phyloP scores from a whole-genome alignment of 805 yeast species.

The Saccharomycopsis fermentans region DNA sequence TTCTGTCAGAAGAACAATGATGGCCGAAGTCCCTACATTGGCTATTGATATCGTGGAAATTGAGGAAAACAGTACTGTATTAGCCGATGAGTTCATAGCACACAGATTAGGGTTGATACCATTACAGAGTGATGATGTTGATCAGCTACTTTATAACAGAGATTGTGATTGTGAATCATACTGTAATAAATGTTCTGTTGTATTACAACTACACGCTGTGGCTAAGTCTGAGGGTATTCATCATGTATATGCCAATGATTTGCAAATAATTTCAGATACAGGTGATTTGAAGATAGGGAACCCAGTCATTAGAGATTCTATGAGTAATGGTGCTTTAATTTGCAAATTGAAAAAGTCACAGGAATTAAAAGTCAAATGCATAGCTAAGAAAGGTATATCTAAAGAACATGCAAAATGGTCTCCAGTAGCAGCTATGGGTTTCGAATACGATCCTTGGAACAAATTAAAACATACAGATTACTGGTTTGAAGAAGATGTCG shows the following conservation, averaged over 20 bases:
- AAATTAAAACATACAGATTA: slow-evolving; percentile 90
- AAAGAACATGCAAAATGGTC: slow-evolving; percentile 99
- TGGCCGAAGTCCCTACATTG: slow-evolving; percentile 93
- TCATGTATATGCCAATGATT: slow-evolving; percentile 82
- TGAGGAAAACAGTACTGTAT: slow-evolving; percentile 82
- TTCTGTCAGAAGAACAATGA: slow-evolving; percentile 81
- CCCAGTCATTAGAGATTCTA: slow-evolving; percentile 76
- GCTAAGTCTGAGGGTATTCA: slow-evolving; percentile 83
- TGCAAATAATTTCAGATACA: slow-evolving; percentile 35
- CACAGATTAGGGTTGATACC: slow-evolving; percentile 94
- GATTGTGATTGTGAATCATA: slow-evolving; percentile 98
- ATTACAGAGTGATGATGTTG: slow-evolving; percentile 73
- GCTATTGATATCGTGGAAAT: slow-evolving; percentile 96
- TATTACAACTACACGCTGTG: slow-evolving; percentile 72
- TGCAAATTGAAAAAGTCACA: slow-evolving; percentile 90
- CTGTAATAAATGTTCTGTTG: slow-evolving; percentile 91
- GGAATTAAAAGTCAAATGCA: slow-evolving; percentile 78
- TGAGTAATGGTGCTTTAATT: slow-evolving; percentile 75
- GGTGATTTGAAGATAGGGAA: slow-evolving; percentile 48
- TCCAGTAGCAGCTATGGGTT: slow-evolving; percentile 90
- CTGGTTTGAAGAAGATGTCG: slow-evolving; percentile 90
- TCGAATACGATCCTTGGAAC: slow-evolving; percentile 99
- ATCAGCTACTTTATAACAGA: slow-evolving; percentile 73
- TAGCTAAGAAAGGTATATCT: slow-evolving; percentile 95
- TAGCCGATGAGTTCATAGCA: slow-evolving; percentile 94